A percentile compares a stretch with the other conserved stretches of the same genome.
Conservation (phyloP, 805 yeast genomes). For the Monosporozyma yasuniensis region DNA sequence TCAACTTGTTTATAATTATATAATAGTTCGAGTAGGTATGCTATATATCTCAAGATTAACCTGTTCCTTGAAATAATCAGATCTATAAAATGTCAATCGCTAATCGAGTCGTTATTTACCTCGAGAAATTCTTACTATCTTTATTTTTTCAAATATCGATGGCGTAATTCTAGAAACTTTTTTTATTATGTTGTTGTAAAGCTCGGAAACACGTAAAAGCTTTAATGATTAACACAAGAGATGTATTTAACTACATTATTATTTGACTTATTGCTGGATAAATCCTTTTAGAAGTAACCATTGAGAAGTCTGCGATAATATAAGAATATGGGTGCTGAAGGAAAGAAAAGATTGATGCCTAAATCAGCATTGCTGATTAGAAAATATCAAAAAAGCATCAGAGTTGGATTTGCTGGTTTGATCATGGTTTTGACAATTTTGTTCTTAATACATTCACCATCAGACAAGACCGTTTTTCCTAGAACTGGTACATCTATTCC, state of each 20-base stretch:
- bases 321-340: conserved; percentile 6
- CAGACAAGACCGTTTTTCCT: not conserved
- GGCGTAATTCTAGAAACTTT: not conserved
- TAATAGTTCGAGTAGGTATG: not conserved
- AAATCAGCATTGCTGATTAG: conserved; percentile 25
- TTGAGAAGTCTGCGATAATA: too few relatives aligned
- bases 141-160: not conserved
- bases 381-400: conserved; percentile 22
- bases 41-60: not conserved
- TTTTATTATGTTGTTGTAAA: not conserved
- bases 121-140: not conserved
- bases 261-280: too few relatives aligned
- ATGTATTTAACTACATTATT: too few relatives aligned
- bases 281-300: too few relatives aligned
- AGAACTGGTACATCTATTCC: not conserved
- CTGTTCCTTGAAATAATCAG: too few relatives aligned
- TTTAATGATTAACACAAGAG: too few relatives aligned
- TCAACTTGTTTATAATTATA: not conserved
- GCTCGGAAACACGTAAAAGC: not conserved
- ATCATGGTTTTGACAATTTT: conserved; percentile 14
- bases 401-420: conserved; percentile 19
- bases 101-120: too few relatives aligned
- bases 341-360: conserved; percentile 26
- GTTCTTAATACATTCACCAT: conserved; percentile 8
- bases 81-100: too few relatives aligned